Evolutionary conservation across 2,329 filamentous ascomycete genomes (phyloP), one percentile per base, ranked within the genome.

Genomic region (Ambrosiella cleistominuta): DNA sequence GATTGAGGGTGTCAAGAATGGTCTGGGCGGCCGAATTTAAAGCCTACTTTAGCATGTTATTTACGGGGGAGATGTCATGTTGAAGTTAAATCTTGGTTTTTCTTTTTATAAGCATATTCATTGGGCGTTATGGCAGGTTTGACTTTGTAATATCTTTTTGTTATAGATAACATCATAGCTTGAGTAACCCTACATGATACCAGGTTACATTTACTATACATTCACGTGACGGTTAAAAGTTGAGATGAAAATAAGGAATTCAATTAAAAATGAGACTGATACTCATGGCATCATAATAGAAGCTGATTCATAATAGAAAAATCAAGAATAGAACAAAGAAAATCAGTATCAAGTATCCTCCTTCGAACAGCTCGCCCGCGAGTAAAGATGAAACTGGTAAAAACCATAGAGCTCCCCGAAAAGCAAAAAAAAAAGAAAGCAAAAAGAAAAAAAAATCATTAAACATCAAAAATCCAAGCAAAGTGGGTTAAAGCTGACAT

Each of bases 1-100:
- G 7, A 62, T 79, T 2, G 75, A 78, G 57, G 76, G 75, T 0
- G 74, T 79, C 63, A 76, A 72, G 66, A 69, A 68, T 9, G 75
- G 75, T 2, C 66, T 71, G 4, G 66, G 62, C 7, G 51, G 45
- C 5, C 59, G 59, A 35, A 11, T 45, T 35, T 60, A 37, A 36
- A 15, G 38, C 11, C 15, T 37, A 50, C 17, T 15, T 27, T 9
- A 37, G 17, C 13, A 35, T 15, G n/a, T 27, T 27, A 27, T 27
- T 27, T 27, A 27, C 27, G 27, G 27, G 27, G 27, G 27, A 27
- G 27, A 27, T 27, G 27, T 27, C 27, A 27, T 27, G 27, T 27
- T 27, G 27, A 27, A 27, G 27, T 27, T 27, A 47, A 8, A 17
- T 47, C 11, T 8, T 51, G 44, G 5, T 35, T 11, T n/a, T 47